Evolutionary conservation across 148 eudicot genomes (phyloP), one percentile per base, ranked within the genome.

Genomic region (Fagopyrum tataricum): DNA sequence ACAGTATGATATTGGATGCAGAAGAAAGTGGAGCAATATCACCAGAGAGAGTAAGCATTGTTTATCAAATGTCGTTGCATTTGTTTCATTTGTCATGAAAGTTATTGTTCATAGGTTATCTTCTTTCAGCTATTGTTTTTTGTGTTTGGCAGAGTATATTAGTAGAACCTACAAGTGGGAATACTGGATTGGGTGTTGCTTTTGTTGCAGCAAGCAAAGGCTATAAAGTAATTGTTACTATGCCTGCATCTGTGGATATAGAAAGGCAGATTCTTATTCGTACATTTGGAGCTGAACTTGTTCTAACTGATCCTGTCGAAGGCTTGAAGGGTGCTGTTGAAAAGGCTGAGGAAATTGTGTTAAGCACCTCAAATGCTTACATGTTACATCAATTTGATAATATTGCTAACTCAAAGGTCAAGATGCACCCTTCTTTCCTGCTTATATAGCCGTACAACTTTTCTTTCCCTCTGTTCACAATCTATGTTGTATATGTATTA

Each of bases 91-190:
- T 43, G 52, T 11, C 20, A 21, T 17, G 15, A 6, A 72, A 49
- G 74, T 15, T 37, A 26, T 40, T 78, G 72, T 26, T 67, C 72
- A 21, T 64, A 12, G 61, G 24, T 43, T 44, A 43, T 53, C 12
- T 46, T 37, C 4, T 46, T 71, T 15, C 81, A 49, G 0, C 37
- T 31, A 17, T 52, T 39, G 37, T 17, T 72, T 47, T 24, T 17
- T 68, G 42, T n/a, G 61, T 62, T 24, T 73, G 12, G 78, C 79
- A 89, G 93, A 87, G 78, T 77, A 75, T 85, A 78, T 79, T 89
- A 75, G 93, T 89, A 73, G 90, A 83, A 76, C 86, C 93, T n/a
- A 85, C 89, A 58, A 89, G 81, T 78, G 93, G 93, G 78, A 87
- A 89, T 75, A 89, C 93, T 40, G 90, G 93, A 67, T 82, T 89